Base-by-base conservation (phyloP, 192 early-diverging fungal species). In the Coemansia sp. region DNA sequence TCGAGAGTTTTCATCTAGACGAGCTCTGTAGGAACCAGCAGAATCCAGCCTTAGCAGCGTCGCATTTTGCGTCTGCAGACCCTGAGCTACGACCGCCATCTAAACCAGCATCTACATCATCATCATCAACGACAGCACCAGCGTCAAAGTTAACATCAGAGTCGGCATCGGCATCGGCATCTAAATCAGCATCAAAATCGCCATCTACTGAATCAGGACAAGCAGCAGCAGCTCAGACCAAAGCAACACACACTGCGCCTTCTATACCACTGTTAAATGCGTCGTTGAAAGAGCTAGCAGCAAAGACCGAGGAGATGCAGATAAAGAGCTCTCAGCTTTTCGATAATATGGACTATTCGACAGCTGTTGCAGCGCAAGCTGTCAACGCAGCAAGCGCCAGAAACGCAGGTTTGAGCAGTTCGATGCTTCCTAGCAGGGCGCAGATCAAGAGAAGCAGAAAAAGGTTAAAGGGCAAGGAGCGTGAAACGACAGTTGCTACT, bases 381-480 rank as follows among this genome's bases (percentile, higher is more conserved):
- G 42, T 11, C 42, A 45, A 14, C 42, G 3, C 10, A 14, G 42
- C 42, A 7, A 45, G 42, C 42, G 42, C 16, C 7, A 45, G 42
- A 7, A 45, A 45, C 16, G 5, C 42, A 11, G 42, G 2, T 7
- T 11, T 11, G 12, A 45, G 16, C 42, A 14, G 42, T 11, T 45
- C 42, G 5, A 14, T 11, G 11, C 11, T 16, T 31, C 5, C 71
- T 29, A 48, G 49, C 52, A 75, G 64, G 68, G 67, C 60, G 60
- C 66, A 67, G 51, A 76, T 60, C 55, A 71, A 63, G 58, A 56
- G 32, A 30, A 54, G 48, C 22, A 76, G 66, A 40, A 71, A 59
- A 25, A 76, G 68, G 61, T 49, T 28, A 54, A 76, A 76, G 55
- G 51, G 5, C 29, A n/a, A 45, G 22, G 56, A 63, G 36, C 50